A percentile compares a stretch with the other conserved stretches of the same genome.
Evolutionary conservation across 345 rosid species (phyloP).

Genomic region (Eutrema yunnanense): DNA sequence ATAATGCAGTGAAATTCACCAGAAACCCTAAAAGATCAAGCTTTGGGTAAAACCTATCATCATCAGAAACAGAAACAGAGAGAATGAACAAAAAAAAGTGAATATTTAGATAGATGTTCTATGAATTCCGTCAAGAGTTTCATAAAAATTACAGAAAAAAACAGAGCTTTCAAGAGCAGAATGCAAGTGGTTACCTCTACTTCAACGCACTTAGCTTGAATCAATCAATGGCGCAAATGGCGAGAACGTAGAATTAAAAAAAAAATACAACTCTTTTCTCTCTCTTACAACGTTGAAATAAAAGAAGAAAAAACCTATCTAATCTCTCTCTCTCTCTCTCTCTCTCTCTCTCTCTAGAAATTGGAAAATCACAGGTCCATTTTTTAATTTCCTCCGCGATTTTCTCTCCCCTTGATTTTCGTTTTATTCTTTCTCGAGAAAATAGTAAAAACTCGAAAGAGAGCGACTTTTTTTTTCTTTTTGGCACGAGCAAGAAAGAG

Average conservation of each 20-base stretch:
- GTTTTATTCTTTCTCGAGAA: conserved; percentile 6
- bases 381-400: neutral
- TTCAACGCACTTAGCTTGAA: conserved; percentile 16
- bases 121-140: neutral
- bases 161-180: neutral
- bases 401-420: too few relatives aligned
- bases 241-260: conserved; percentile 1
- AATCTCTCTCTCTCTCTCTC: conserved; percentile 15
- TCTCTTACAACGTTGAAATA: conserved; percentile 20
- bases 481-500: conserved; percentile 3
- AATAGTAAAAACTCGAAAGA: conserved; percentile 8
- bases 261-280: conserved; percentile 31
- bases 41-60: neutral
- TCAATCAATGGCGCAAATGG: conserved; percentile 34
- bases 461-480: neutral
- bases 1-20: conserved; percentile 10
- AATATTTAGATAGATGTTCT: neutral
- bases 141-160: neutral
- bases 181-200: conserved; percentile 20
- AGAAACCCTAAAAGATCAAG: neutral
- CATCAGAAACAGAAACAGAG: neutral
- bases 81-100: neutral
- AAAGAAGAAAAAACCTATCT: neutral
- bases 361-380: conserved; percentile 9
- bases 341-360: conserved; percentile 18